Evolutionary conservation across 352 stramenopile species (phyloP).

Genomic region (Globisporangium cystogenes): DNA sequence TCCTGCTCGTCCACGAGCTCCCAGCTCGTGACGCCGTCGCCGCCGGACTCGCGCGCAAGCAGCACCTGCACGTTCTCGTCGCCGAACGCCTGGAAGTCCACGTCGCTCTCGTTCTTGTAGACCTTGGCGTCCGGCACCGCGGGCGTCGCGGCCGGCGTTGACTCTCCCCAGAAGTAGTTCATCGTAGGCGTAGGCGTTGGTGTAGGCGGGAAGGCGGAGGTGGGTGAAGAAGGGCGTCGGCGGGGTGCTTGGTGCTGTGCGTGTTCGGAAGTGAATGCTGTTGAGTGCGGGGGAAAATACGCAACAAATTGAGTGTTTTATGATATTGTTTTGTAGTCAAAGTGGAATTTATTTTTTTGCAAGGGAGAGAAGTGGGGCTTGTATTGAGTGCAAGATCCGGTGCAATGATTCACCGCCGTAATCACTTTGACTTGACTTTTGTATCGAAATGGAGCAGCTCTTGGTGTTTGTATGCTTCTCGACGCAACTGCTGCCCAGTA

Average conservation of each 20-base stretch:
- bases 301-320: neutral
- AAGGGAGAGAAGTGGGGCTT: neutral
- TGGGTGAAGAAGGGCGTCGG: neutral
- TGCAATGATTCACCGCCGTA: neutral
- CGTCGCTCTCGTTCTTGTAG: constrained; percentile 43
- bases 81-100: constrained; percentile 59
- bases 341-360: neutral
- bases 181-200: constrained; percentile 1
- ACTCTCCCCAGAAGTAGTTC: constrained; percentile 18
- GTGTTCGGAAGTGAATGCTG: neutral
- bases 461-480: neutral
- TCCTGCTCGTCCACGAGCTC: constrained; percentile 53
- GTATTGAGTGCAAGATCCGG: neutral
- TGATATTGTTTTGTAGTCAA: neutral
- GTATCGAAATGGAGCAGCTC: neutral
- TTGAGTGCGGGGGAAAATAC: neutral
- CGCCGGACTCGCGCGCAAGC: constrained; percentile 47
- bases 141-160: constrained; percentile 4
- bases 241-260: neutral
- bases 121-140: constrained; percentile 15
- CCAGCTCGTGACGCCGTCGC: constrained; percentile 68
- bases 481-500: too few relatives aligned
- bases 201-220: neutral
- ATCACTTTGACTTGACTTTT: neutral
- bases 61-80: constrained; percentile 66